Evolutionary conservation across 805 yeast genomes (phyloP).

Genomic region (Candida sakaeoensis): DNA sequence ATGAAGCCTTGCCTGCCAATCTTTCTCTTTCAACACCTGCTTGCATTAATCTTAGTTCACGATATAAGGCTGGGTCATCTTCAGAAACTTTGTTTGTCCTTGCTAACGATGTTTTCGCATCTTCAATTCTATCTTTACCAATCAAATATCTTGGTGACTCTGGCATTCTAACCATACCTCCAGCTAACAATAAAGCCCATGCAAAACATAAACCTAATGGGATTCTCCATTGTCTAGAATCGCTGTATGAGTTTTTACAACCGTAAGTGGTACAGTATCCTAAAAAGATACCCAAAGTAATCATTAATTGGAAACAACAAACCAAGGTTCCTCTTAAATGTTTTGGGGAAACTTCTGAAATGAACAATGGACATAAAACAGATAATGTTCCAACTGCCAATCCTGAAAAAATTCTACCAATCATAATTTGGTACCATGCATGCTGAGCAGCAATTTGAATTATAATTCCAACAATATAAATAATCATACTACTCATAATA

Average conservation of each 20-base stretch:
- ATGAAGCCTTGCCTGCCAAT: constrained; percentile 60
- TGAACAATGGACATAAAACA: constrained; percentile 62
- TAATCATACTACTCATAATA: constrained; percentile 46
- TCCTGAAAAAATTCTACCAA: constrained; percentile 66
- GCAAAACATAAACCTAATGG: constrained; percentile 54
- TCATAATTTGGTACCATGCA: constrained; percentile 60
- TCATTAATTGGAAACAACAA: constrained; percentile 64
- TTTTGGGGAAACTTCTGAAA: constrained; percentile 68
- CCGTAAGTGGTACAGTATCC: constrained; percentile 67
- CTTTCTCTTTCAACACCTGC: constrained; percentile 60
- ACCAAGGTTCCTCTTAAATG: constrained; percentile 68
- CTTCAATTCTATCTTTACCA: constrained; percentile 45
- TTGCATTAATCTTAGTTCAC: constrained; percentile 50
- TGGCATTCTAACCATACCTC: constrained; percentile 57
- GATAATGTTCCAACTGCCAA: constrained; percentile 70
- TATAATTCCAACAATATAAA: constrained; percentile 58
- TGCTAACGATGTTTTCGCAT: constrained; percentile 53
- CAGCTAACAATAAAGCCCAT: constrained; percentile 48
- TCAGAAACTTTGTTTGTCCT: constrained; percentile 50
- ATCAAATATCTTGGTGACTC: constrained; percentile 66
- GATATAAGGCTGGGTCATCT: constrained; percentile 51
- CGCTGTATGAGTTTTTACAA: constrained; percentile 44
- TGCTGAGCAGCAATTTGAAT: constrained; percentile 53
- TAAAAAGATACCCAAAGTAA: constrained; percentile 65
- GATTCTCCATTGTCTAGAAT: constrained; percentile 63